A percentile compares a stretch with the other conserved stretches of the same genome.
phyloP scores from a whole-genome alignment of 2,329 filamentous ascomycete species.

The Colletotrichum sp. region DNA sequence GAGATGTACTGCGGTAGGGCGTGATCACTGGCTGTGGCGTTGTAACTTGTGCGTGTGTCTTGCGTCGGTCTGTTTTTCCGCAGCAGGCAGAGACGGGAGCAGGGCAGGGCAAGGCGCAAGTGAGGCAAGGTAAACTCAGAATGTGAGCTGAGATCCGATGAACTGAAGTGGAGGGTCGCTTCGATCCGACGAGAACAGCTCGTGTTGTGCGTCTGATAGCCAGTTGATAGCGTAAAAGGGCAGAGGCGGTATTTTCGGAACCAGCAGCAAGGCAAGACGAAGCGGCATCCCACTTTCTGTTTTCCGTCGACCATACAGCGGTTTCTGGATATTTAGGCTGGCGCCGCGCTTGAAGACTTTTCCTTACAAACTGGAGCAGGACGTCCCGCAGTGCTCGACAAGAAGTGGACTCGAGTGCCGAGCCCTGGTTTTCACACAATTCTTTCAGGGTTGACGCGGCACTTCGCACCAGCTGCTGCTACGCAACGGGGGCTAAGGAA shows the following conservation, averaged over 20 bases:
- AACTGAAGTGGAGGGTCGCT: slow-evolving; percentile 5
- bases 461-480: neutral
- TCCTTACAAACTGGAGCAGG: neutral
- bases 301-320: neutral
- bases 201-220: neutral
- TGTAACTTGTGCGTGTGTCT: neutral
- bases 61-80: neutral
- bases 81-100: neutral
- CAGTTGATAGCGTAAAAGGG: neutral
- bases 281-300: neutral
- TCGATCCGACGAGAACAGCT: neutral
- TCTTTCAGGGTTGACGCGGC: slow-evolving; percentile 8
- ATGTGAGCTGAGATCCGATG: neutral
- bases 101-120: neutral
- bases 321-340: slow-evolving; percentile 13
- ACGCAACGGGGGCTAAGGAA: neutral
- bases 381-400: neutral
- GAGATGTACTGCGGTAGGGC: neutral
- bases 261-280: neutral
- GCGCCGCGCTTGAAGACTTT: slow-evolving; percentile 7
- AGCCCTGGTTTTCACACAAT: neutral
- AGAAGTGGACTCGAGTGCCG: neutral
- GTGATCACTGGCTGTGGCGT: neutral
- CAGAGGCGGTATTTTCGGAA: neutral
- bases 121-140: neutral